Conservation (phyloP, 306 rosid species). For the Aeschynomene evenia region DNA sequence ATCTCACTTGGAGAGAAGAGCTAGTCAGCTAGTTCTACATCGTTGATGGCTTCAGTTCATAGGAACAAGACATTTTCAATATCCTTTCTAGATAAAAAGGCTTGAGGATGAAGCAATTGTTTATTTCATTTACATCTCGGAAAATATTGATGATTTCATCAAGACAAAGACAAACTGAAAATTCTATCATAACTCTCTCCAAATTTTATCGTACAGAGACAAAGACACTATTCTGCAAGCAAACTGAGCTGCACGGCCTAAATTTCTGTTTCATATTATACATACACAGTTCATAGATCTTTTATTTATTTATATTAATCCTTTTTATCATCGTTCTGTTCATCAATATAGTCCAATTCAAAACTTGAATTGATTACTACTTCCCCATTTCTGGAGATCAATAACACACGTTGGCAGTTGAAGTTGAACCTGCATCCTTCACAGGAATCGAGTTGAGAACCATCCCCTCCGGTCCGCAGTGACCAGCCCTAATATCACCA, state of each 20-base stretch:
- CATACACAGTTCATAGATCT: conserved; percentile 10
- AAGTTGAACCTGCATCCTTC: conserved; percentile 42
- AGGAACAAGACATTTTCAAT: neutral
- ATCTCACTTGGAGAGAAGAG: too few species aligned
- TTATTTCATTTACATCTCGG: neutral
- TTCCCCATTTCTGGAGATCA: conserved; percentile 27
- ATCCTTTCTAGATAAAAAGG: neutral
- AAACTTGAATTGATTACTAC: conserved; percentile 22
- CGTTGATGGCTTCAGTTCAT: neutral
- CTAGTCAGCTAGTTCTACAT: neutral
- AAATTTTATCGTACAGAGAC: too few species aligned
- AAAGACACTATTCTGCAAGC: conserved; percentile 8
- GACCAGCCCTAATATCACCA: conserved; percentile 36
- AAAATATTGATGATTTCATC: conserved; percentile 2
- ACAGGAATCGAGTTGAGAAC: conserved; percentile 39
- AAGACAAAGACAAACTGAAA: neutral
- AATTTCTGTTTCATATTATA: conserved; percentile 12
- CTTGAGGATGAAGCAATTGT: neutral
- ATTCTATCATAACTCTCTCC: too few species aligned
- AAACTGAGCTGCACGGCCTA: conserved; percentile 10
- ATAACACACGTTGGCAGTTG: conserved; percentile 50
- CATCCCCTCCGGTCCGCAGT: conserved; percentile 49
- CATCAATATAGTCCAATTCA: conserved; percentile 22
- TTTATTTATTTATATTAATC: conserved; percentile 20
- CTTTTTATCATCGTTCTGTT: conserved; percentile 8